phyloP scores from a whole-genome alignment of 805 yeast species.

The Metschnikowia colocasiae region DNA sequence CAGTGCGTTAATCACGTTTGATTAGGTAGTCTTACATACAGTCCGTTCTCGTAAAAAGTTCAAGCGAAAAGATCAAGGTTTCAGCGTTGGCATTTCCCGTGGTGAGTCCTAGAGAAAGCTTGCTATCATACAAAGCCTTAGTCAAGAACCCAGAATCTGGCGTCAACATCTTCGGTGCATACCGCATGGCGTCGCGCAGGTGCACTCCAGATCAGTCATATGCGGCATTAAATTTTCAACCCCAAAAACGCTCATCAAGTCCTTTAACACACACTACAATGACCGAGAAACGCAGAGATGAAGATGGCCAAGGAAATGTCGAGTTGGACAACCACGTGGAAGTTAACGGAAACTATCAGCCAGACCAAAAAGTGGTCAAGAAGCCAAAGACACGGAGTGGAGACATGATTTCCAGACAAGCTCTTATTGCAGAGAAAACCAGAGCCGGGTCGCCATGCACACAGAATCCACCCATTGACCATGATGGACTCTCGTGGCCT shows the following conservation, averaged over 20 bases:
- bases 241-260: not conserved
- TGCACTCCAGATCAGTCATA: constrained; percentile 1
- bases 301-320: not conserved
- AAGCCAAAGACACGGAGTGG: constrained; percentile 20
- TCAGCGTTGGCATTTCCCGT: too few species aligned
- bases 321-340: not conserved
- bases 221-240: constrained; percentile 2
- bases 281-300: not conserved
- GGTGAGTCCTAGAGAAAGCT: too few species aligned
- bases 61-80: not conserved
- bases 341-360: not conserved
- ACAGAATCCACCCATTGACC: constrained; percentile 78
- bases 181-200: constrained; percentile 1
- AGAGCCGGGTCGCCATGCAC: constrained; percentile 83
- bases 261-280: not conserved
- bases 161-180: not conserved
- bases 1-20: constrained; percentile 3
- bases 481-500: constrained; percentile 94
- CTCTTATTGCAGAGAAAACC: constrained; percentile 60
- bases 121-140: not conserved
- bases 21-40: not conserved
- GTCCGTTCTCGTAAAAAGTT: not conserved
- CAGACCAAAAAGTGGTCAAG: constrained; percentile 12
- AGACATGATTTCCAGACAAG: constrained; percentile 12
- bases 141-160: not conserved